Percentiles rank a stretch among this genome's conserved stretches.
phyloP scores from a whole-genome alignment of 306 rosid genomes.

The Vigna nakashimae region DNA sequence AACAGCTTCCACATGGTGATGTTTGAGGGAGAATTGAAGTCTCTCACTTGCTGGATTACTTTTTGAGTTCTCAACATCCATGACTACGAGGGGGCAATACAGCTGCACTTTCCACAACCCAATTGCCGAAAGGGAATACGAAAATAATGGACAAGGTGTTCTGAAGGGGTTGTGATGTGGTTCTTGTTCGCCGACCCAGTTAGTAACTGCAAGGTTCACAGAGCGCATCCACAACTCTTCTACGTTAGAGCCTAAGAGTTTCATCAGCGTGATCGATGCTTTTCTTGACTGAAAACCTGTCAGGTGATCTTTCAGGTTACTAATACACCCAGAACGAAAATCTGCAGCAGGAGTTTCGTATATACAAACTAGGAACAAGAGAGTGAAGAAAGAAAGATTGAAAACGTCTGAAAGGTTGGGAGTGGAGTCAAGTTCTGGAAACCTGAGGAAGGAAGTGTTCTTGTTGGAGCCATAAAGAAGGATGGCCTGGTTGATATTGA shows the following conservation, averaged over 20 bases:
- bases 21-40: constrained; percentile 74
- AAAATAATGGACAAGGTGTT: constrained; percentile 77
- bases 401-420: constrained; percentile 61
- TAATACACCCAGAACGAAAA: constrained; percentile 58
- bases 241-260: constrained; percentile 74
- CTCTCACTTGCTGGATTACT: constrained; percentile 56
- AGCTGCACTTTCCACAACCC: constrained; percentile 91
- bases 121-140: constrained; percentile 58
- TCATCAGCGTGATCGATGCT: constrained; percentile 69
- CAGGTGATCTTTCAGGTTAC: constrained; percentile 58
- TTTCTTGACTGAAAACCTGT: constrained; percentile 54
- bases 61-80: constrained; percentile 65
- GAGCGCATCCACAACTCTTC: constrained; percentile 96
- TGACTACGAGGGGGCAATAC: constrained; percentile 79
- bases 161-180: constrained; percentile 41
- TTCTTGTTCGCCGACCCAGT: constrained; percentile 67
- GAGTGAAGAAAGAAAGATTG: constrained; percentile 69
- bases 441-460: constrained; percentile 51
- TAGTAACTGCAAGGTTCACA: constrained; percentile 75
- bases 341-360: constrained; percentile 73
- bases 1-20: constrained; percentile 87
- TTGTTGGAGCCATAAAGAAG: constrained; percentile 73
- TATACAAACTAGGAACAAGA: constrained; percentile 72
- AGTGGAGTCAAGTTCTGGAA: constrained; percentile 57
- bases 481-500: constrained; percentile 66